Base-by-base conservation (phyloP, 306 rosid genomes). In the Dicorynia guianensis region DNA sequence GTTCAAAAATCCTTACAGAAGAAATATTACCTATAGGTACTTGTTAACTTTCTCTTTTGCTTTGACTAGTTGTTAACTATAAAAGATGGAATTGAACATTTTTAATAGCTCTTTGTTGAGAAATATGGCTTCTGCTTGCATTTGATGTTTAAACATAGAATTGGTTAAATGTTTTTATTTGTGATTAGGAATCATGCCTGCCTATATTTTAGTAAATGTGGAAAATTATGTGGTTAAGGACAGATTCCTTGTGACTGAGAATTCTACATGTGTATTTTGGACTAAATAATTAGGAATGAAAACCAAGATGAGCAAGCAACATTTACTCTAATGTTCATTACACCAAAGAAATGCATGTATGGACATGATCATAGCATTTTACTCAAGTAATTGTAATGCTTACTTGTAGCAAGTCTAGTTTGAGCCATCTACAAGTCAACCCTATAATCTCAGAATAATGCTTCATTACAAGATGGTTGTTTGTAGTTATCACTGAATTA, bases 11-110 rank as follows among this genome's bases (percentile, higher is more conserved):
- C 93, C 49, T 81, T 96, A 13, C 99, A 96, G 84, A 90, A 92
- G 87, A 89, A 96, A 59, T 96, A 96, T 83, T 98, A 90, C 92
- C 89, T 93, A 10, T 75, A 84, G 99, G 99, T 96, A 90, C 47
- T 17, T 19, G 11, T 36, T 47, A 34, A 54, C 68, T 65, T 66
- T 78, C 42, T 14, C 13, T 48, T 36, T 64, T 69, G 12, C 49
- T 7, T 71, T 5, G n/a, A 55, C 43, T n/a, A 17, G 38, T 76
- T 11, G 53, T 43, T 49, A 33, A 34, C 19, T 40, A 54, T 7
- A 57, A 70, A 25, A 25, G 39, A 34, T 81, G 75, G 33, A 49
- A 42, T 62, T 19, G 14, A 14, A 30, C 18, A 50, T 53, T 61
- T 34, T 61, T 61, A 63, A 62, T 55, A 33, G 33, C 54, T 59